Evolutionary conservation across 169 alveolate species (phyloP), one percentile per base, ranked within the genome.

Genomic region (Plasmodium relictum): DNA sequence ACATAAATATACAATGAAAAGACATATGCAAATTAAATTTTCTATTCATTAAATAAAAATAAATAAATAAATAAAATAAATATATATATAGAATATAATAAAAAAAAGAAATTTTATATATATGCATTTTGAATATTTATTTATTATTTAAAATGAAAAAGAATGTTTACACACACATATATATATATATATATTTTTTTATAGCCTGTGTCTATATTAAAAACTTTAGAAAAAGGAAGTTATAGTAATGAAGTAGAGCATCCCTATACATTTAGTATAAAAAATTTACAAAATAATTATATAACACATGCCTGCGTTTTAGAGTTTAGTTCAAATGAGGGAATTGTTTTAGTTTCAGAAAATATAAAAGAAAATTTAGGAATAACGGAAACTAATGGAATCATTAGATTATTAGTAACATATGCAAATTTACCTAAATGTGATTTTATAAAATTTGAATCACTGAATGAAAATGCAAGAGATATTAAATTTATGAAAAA

Each of bases 321-420:
- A 62, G 88, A 76, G 24, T 76, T 76, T 68, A 76, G 88, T 31
- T 76, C 88, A 44, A 76, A 61, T 14, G 88, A 76, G 61, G 88
- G 88, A 7, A 76, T 76, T 9, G 62, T 76, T 3, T 44, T 42
- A 37, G 88, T 76, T n/a, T 76, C 88, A 62, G 88, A 76, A 41
- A 76, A 76, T 45, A 68, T 76, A 62, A 76, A 76, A 76, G 74
- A 76, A 39, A 76, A 76, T 20, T 48, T 76, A 76, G 88, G 88
- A 18, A 62, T 76, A 18, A 41, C 42, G 9, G 70, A 59, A 42
- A 62, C 14, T 6, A 76, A 45, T 54, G 74, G 88, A 6, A 52
- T 76, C 18, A 44, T 45, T 0, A 26, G 88, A 0, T 10, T 76
- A 16, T 76, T 76, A 76, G 66, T 76, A 62, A 76, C 74, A 10